Conservation (phyloP, 768 basidiomycete genomes). For the Pleurotus djamor region DNA sequence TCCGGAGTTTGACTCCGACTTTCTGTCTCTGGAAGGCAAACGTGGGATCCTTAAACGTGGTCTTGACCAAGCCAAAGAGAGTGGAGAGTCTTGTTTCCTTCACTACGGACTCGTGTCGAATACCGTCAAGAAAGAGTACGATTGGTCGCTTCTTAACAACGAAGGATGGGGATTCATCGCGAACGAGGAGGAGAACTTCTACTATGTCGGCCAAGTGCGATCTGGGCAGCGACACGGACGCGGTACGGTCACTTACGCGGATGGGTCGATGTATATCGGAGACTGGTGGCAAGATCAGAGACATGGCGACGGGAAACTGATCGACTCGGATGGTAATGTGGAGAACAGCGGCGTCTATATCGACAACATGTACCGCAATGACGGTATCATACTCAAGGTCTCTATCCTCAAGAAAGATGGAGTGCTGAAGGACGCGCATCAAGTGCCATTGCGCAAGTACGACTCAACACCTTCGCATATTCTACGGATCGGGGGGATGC, state of each 20-base stretch:
- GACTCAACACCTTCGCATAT: conserved; percentile 5
- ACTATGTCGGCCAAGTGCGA: conserved; percentile 12
- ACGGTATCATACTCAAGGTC: conserved; percentile 1
- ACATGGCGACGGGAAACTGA: conserved; percentile 10
- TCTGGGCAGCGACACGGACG: conserved; percentile 12
- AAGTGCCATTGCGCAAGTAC: conserved; percentile 6
- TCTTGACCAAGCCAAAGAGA: conserved; percentile 1
- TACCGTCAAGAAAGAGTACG: conserved; percentile 4
- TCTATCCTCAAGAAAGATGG: not conserved
- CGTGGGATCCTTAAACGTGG: conserved; percentile 1
- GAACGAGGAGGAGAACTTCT: conserved; percentile 9
- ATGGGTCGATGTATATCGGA: conserved; percentile 11
- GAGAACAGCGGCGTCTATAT: conserved; percentile 8
- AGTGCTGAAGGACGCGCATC: not conserved
- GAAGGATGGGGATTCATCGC: conserved; percentile 14
- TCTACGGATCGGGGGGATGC: conserved; percentile 7
- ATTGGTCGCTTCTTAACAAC: conserved; percentile 12
- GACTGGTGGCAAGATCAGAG: conserved; percentile 11
- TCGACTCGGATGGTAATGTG: not conserved
- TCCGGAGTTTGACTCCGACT: not conserved
- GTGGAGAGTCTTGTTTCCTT: conserved; percentile 5
- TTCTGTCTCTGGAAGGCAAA: conserved; percentile 2
- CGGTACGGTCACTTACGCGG: conserved; percentile 13
- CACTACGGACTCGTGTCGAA: conserved; percentile 5
- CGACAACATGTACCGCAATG: conserved; percentile 3